These are phyloP conservation scores for Tolypocladium album DNA, from an alignment of 2,329 filamentous ascomycete genomes.

Conservation along the genomic window DNA sequence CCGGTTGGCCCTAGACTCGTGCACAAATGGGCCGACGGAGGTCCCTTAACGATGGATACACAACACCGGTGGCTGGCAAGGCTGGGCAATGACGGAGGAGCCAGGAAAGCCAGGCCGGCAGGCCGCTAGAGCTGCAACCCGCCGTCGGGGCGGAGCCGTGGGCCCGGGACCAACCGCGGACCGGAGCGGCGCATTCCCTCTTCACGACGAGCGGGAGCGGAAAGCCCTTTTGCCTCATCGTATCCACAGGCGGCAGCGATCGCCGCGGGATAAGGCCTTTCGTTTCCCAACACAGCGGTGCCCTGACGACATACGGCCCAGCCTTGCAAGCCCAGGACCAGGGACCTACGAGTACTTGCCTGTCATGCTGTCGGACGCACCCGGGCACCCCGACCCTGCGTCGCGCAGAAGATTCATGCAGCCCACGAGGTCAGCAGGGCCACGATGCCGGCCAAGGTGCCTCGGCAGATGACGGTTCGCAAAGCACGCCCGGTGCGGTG, in stretches of 20 bases:
- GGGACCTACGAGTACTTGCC: background rate
- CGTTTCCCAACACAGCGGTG: background rate
- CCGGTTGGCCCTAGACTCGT: background rate
- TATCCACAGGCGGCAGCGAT: background rate
- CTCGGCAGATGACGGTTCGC: background rate
- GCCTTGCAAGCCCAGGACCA: background rate
- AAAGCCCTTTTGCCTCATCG: background rate
- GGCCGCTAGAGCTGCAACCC: background rate
- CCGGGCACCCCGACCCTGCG: background rate
- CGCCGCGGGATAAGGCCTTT: background rate
- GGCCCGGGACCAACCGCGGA: background rate
- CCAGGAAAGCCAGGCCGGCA: background rate
- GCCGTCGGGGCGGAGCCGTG: background rate
- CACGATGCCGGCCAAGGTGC: background rate
- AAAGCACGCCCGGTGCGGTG: background rate
- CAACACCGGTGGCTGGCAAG: background rate
- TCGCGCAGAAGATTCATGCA: background rate
- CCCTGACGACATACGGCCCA: too few relatives aligned
- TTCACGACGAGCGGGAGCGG: background rate
- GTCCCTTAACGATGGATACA: background rate
- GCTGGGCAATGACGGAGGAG: background rate
- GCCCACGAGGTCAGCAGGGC: background rate
- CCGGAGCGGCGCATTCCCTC: background rate
- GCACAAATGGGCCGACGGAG: background rate
- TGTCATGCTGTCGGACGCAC: background rate